phyloP scores from a whole-genome alignment of 371 early-diverging fungal species.

The Batkoa obscura region DNA sequence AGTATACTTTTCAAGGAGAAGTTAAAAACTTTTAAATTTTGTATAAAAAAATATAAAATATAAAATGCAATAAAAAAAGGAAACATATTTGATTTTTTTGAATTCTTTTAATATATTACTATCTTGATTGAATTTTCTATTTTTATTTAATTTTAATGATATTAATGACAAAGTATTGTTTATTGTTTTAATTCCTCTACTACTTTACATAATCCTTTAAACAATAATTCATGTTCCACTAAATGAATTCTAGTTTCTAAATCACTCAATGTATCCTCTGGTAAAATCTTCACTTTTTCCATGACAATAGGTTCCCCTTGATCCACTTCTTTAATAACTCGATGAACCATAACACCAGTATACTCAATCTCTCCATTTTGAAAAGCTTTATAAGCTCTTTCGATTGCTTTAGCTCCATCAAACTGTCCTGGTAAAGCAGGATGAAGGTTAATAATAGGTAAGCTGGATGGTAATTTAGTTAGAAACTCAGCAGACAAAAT shows the following conservation, averaged over 20 bases:
- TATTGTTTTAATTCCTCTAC: background rate
- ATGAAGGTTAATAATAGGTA: slow-evolving; percentile 75
- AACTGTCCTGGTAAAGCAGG: slow-evolving; percentile 90
- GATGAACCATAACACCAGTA: slow-evolving; percentile 94
- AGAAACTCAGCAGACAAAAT: slow-evolving; percentile 76
- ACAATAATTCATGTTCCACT: slow-evolving; percentile 42
- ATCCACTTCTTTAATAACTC: slow-evolving; percentile 88
- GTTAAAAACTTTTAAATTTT: background rate
- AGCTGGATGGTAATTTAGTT: slow-evolving; percentile 32
- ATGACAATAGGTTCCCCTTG: slow-evolving; percentile 71
- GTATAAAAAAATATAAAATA: too few species aligned
- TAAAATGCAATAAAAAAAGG: too few species aligned
- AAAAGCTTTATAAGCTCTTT: slow-evolving; percentile 72
- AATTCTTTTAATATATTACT: too few species aligned
- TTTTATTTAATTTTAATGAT: too few species aligned
- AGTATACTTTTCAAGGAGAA: slow-evolving; percentile 3
- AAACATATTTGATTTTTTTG: too few species aligned
- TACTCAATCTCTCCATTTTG: slow-evolving; percentile 45
- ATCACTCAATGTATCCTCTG: slow-evolving; percentile 51
- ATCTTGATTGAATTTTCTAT: too few species aligned
- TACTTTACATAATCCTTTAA: background rate
- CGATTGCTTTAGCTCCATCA: slow-evolving; percentile 89
- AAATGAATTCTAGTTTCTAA: slow-evolving; percentile 74
- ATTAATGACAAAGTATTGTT: too few species aligned
- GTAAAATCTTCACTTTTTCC: slow-evolving; percentile 49